phyloP scores from a whole-genome alignment of 225 moss, liverwort and hornwort genomes.

The Rhytidiadelphus loreus region DNA sequence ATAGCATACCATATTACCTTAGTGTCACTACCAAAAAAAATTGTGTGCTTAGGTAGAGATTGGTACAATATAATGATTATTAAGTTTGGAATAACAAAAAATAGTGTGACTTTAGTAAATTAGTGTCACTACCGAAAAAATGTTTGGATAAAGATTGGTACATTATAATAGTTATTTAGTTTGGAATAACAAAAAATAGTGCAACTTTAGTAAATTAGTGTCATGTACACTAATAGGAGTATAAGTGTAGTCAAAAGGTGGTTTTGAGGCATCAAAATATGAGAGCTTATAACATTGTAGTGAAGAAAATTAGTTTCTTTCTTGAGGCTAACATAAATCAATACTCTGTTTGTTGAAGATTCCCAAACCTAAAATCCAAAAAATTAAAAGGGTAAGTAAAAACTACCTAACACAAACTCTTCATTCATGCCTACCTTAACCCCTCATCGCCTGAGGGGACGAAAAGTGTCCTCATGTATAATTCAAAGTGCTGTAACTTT shows the following conservation, averaged over 20 bases:
- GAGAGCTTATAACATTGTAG: neutral
- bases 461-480: too few species aligned
- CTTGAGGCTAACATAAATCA: accelerated
- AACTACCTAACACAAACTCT: neutral
- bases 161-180: neutral
- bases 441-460: too few species aligned
- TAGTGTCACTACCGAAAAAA: too few species aligned
- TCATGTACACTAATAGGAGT: neutral
- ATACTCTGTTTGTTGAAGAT: neutral
- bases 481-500: too few species aligned
- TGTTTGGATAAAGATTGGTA: neutral
- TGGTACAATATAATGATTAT: too few species aligned
- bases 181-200: neutral
- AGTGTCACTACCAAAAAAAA: too few species aligned
- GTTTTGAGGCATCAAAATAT: neutral
- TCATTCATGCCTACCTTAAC: accelerated
- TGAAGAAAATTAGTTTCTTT: neutral
- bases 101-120: too few species aligned
- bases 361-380: neutral
- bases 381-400: neutral
- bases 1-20: too few species aligned
- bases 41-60: too few species aligned
- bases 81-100: too few species aligned
- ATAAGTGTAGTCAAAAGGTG: neutral
- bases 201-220: neutral